Evolutionary conservation across 352 stramenopile species (phyloP).

Genomic region (Globisporangium cystogenes): DNA sequence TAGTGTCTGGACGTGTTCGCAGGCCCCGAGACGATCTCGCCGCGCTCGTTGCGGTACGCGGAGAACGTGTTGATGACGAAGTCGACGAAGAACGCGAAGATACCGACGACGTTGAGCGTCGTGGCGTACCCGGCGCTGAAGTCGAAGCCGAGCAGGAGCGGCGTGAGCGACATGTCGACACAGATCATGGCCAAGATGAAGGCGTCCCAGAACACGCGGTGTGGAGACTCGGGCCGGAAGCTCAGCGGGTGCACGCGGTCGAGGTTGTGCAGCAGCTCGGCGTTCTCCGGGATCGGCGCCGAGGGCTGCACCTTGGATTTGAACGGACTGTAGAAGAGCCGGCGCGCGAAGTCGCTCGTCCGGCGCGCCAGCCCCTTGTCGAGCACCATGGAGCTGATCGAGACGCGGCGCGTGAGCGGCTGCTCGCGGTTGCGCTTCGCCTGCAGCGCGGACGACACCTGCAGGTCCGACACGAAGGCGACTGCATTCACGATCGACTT

Average conservation of each 20-base stretch:
- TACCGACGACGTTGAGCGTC: slow-evolving; percentile 29
- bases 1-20: slow-evolving; percentile 39
- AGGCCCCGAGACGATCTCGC: slow-evolving; percentile 42
- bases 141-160: slow-evolving; percentile 44
- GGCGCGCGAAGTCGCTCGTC: slow-evolving; percentile 7
- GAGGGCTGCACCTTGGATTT: slow-evolving; percentile 1
- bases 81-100: slow-evolving; percentile 43
- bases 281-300: slow-evolving; percentile 18
- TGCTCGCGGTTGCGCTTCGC: slow-evolving; percentile 16
- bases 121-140: slow-evolving; percentile 19
- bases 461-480: slow-evolving; percentile 8
- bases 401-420: slow-evolving; percentile 32
- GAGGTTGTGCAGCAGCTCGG: slow-evolving; percentile 25
- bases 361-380: slow-evolving; percentile 5
- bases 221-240: slow-evolving; percentile 41
- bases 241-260: slow-evolving; percentile 33
- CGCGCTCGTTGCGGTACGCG: slow-evolving; percentile 43
- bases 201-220: slow-evolving; percentile 41
- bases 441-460: slow-evolving; percentile 6
- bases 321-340: slow-evolving; percentile 9
- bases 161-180: slow-evolving; percentile 46
- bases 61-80: slow-evolving; percentile 53
- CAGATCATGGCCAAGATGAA: slow-evolving; percentile 51
- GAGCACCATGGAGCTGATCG: slow-evolving; percentile 19
- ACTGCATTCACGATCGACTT: slow-evolving; percentile 14